These are phyloP conservation scores for Candida pseudofarinosa DNA, from an alignment of 805 yeast genomes.

Conservation along the genomic window DNA sequence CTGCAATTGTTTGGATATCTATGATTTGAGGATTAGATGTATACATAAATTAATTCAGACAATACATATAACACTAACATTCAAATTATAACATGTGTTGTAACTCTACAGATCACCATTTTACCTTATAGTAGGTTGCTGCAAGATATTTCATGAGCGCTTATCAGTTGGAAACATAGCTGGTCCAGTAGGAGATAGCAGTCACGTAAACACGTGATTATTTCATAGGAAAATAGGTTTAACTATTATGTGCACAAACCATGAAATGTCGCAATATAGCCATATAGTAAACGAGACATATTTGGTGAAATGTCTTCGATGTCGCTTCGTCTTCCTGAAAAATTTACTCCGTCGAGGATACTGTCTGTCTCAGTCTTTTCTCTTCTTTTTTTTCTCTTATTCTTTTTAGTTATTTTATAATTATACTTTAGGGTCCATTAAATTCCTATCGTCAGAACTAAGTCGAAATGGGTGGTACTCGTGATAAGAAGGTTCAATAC, in stretches of 20 bases:
- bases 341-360: neutral
- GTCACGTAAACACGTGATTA: no score
- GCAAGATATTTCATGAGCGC: no score
- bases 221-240: no score
- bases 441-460: slow-evolving; percentile 75
- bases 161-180: no score
- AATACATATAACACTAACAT: neutral
- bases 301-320: slow-evolving; percentile 1
- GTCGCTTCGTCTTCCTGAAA: neutral
- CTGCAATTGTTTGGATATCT: slow-evolving; percentile 6
- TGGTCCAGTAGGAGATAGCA: no score
- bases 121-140: no score
- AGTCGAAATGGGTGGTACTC: slow-evolving; percentile 99
- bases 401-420: neutral
- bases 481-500: slow-evolving; percentile 96
- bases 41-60: neutral
- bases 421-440: slow-evolving; percentile 51
- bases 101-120: neutral
- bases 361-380: neutral
- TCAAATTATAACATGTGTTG: neutral
- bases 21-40: neutral
- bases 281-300: no score
- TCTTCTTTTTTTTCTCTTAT: slow-evolving; percentile 1
- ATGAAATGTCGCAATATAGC: no score
- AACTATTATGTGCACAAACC: no score